phyloP scores from a whole-genome alignment of 1,284 basidiomycete genomes.

The Cerrena zonata region DNA sequence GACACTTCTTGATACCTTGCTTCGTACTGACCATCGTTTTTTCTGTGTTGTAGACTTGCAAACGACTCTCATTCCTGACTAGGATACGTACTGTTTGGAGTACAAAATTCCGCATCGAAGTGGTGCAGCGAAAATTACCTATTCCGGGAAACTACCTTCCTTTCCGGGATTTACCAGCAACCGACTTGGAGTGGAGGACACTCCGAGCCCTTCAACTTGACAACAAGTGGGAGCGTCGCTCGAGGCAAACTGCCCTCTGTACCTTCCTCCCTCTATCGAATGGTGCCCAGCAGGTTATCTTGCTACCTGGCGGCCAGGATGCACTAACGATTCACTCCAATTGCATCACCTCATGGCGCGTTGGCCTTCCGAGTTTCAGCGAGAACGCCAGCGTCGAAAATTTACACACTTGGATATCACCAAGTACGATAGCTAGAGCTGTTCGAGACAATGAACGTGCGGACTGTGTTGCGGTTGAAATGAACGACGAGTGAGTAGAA shows the following conservation, averaged over 20 bases:
- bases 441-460: not conserved
- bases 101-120: conserved; percentile 3
- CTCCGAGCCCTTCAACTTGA: conserved; percentile 5
- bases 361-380: not conserved
- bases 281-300: not conserved
- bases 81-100: conserved; percentile 8
- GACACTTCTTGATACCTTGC: not conserved
- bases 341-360: conserved; percentile 1
- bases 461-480: not conserved
- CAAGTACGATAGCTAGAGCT: not conserved
- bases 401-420: not conserved
- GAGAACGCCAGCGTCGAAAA: not conserved
- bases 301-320: conserved; percentile 3
- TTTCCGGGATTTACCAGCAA: conserved; percentile 2
- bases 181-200: conserved; percentile 9
- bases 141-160: conserved; percentile 7
- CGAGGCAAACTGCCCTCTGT: not conserved
- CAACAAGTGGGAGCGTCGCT: conserved; percentile 1
- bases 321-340: conserved; percentile 1
- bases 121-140: conserved; percentile 6
- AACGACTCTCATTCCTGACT: conserved; percentile 3
- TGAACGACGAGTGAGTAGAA: not conserved
- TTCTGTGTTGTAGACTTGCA: conserved; percentile 6
- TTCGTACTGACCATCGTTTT: not conserved
- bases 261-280: not conserved